Percentiles rank a stretch among this genome's conserved stretches.
Conservation (phyloP, 2,329 filamentous ascomycete genomes). For the Trichophaea hybrida region DNA sequence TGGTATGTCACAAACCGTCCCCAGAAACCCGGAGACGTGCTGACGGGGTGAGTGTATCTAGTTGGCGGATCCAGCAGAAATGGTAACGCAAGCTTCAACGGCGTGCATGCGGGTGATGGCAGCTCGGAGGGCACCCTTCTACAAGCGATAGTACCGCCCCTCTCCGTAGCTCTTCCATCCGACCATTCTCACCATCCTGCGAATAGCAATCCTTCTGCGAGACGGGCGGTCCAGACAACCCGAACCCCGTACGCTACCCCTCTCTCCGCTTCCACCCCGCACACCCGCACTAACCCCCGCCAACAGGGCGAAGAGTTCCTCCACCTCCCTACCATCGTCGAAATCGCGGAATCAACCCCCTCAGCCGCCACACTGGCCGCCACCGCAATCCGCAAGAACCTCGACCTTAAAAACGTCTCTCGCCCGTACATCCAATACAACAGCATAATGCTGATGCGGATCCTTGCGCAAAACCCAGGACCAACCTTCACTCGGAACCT, state of each 20-base stretch:
- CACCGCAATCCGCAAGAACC: constrained; percentile 63
- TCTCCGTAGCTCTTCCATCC: not conserved
- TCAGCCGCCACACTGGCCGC: constrained; percentile 70
- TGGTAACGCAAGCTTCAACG: not conserved
- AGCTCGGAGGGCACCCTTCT: constrained; percentile 14
- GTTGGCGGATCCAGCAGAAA: not conserved
- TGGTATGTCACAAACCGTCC: not conserved
- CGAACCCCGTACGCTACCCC: not conserved
- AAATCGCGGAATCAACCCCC: constrained; percentile 84
- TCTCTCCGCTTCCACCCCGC: not conserved
- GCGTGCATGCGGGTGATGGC: constrained; percentile 4
- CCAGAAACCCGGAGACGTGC: not conserved
- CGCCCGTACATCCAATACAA: constrained; percentile 8
- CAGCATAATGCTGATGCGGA: constrained; percentile 84
- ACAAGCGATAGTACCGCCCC: constrained; percentile 8
- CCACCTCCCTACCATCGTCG: constrained; percentile 84
- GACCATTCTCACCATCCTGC: not conserved
- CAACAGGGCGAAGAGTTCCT: constrained; percentile 66
- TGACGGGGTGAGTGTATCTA: not conserved
- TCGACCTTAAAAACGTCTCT: constrained; percentile 44
- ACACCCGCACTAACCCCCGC: constrained; percentile 1
- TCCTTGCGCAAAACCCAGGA: constrained; percentile 83
- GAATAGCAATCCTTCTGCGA: constrained; percentile 13
- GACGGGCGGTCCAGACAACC: constrained; percentile 12
- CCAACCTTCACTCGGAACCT: constrained; percentile 80